Percentiles rank a stretch among this genome's conserved stretches.
phyloP scores from a whole-genome alignment of 441 rosid genomes.

The Mallotus repandus region DNA sequence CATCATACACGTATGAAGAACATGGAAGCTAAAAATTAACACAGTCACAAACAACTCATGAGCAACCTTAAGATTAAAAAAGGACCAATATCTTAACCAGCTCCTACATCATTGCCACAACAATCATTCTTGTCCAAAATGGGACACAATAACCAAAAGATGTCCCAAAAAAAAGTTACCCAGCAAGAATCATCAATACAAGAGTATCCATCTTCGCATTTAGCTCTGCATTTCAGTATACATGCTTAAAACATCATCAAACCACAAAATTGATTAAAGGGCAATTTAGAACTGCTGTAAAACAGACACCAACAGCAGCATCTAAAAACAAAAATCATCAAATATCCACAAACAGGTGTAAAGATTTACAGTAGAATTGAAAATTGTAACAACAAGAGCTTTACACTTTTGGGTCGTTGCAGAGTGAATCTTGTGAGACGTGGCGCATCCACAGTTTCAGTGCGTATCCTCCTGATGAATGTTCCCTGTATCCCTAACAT shows the following conservation, averaged over 20 bases:
- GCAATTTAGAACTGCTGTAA: neutral
- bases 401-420: slow-evolving; percentile 61
- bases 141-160: neutral
- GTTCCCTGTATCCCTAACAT: slow-evolving; percentile 39
- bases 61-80: neutral
- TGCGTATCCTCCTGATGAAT: slow-evolving; percentile 46
- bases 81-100: neutral
- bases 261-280: neutral
- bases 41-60: neutral
- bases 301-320: neutral
- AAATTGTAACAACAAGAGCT: slow-evolving; percentile 5
- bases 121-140: neutral
- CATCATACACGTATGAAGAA: neutral
- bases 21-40: neutral
- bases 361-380: neutral
- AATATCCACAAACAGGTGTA: neutral
- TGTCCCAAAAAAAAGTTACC: neutral
- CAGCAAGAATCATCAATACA: neutral
- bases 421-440: slow-evolving; percentile 69
- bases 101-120: neutral
- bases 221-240: neutral
- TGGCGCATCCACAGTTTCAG: slow-evolving; percentile 36
- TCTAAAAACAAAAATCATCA: neutral
- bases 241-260: neutral
- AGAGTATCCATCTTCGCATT: neutral